Conservation (phyloP, 805 yeast species). For the Metschnikowia hibisci region DNA sequence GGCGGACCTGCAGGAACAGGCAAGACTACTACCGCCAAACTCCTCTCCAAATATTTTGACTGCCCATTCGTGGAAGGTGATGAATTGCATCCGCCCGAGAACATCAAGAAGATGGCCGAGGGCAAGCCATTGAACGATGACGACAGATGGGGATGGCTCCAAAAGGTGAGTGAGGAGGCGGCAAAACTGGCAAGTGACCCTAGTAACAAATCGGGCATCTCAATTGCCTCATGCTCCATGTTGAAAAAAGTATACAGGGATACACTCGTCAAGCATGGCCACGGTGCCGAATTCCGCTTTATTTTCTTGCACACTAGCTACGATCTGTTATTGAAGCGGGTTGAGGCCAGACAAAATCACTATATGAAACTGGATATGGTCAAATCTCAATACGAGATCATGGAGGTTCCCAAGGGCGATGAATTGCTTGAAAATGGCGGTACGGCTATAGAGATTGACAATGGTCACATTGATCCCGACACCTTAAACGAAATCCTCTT, state of each 20-base stretch:
- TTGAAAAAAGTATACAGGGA: conserved; percentile 73
- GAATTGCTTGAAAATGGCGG: conserved; percentile 39
- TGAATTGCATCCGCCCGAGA: conserved; percentile 61
- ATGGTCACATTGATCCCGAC: conserved; percentile 6
- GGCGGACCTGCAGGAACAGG: conserved; percentile 99
- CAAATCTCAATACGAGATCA: conserved; percentile 66
- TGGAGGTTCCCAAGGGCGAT: conserved; percentile 61
- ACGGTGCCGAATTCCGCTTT: conserved; percentile 45
- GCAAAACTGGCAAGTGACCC: conserved; percentile 33
- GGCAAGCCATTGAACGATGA: conserved; percentile 84
- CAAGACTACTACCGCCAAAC: conserved; percentile 71
- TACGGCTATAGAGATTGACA: conserved; percentile 20
- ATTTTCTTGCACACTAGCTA: conserved; percentile 64
- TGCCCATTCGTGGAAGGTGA: conserved; percentile 84
- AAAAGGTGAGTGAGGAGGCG: conserved; percentile 42
- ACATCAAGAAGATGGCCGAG: conserved; percentile 76
- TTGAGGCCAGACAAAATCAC: conserved; percentile 64
- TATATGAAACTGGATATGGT: conserved; percentile 88
- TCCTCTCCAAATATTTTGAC: conserved; percentile 41
- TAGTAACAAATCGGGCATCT: conserved; percentile 20
- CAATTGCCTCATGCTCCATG: conserved; percentile 81
- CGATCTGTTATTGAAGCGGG: conserved; percentile 59
- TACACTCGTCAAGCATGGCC: conserved; percentile 41
- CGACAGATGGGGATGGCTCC: conserved; percentile 91
- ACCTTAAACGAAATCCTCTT: conserved; percentile 21